These are phyloP conservation scores for Fusarium sulawesiense DNA, from an alignment of 2,329 filamentous ascomycete genomes.

Conservation along the genomic window DNA sequence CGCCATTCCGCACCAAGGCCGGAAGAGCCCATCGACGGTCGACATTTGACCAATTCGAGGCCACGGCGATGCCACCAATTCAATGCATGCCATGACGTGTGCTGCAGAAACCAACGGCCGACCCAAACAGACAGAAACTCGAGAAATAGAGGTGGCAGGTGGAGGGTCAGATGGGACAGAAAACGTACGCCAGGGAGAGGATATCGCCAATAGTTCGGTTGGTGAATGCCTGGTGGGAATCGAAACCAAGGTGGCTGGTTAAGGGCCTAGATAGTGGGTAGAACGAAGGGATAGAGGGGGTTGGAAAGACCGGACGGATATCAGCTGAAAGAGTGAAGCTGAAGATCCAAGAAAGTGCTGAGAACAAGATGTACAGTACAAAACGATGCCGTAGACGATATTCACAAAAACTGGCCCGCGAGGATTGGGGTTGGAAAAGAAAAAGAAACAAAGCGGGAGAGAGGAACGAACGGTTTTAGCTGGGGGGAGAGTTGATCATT, in stretches of 20 bases:
- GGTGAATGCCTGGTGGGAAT: slow-evolving; percentile 39
- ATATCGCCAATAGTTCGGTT: slow-evolving; percentile 47
- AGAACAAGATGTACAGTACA: slow-evolving; percentile 45
- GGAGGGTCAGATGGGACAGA: slow-evolving; percentile 36
- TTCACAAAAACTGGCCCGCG: slow-evolving; percentile 45
- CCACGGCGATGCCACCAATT: slow-evolving; percentile 31
- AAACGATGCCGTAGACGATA: slow-evolving; percentile 40
- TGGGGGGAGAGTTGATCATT: slow-evolving; percentile 28
- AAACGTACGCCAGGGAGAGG: slow-evolving; percentile 46
- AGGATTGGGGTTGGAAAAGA: slow-evolving; percentile 43
- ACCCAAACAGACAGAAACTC: slow-evolving; percentile 26
- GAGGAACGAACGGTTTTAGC: slow-evolving; percentile 32
- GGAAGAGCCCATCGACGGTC: slow-evolving; percentile 19
- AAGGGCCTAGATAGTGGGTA: slow-evolving; percentile 26
- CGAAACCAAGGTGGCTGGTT: slow-evolving; percentile 41
- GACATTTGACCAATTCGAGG: slow-evolving; percentile 26
- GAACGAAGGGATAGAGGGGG: slow-evolving; percentile 39
- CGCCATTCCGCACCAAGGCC: slow-evolving; percentile 38
- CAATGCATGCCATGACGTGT: slow-evolving; percentile 41
- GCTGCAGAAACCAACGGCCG: slow-evolving; percentile 22
- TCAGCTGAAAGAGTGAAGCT: slow-evolving; percentile 59
- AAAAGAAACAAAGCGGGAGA: slow-evolving; percentile 35
- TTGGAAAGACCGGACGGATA: slow-evolving; percentile 54
- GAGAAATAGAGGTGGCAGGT: slow-evolving; percentile 36
- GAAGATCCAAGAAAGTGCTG: slow-evolving; percentile 48